Evolutionary conservation across 139 green algal genomes (phyloP).

Genomic region (Chlorella sp.): DNA sequence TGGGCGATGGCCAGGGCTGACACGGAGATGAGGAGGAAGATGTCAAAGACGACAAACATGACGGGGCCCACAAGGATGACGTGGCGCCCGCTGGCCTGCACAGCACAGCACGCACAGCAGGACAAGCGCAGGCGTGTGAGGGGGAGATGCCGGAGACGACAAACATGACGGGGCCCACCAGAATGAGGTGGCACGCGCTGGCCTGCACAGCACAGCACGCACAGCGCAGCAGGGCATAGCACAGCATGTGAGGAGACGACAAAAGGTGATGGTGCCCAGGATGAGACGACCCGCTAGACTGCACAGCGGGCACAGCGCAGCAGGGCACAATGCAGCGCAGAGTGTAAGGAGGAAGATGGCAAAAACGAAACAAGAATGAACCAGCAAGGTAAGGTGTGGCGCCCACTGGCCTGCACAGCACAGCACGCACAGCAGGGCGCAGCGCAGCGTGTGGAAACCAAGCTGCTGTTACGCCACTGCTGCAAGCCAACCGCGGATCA

Average conservation of each 20-base stretch:
- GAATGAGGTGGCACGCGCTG: no score
- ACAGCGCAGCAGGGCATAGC: not conserved
- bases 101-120: not conserved
- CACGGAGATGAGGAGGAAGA: constrained; percentile 86
- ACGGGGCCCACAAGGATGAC: constrained; percentile 44
- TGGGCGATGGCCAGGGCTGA: constrained; percentile 84
- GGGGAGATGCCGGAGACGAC: not conserved
- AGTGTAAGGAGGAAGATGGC: constrained; percentile 84
- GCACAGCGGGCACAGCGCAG: no score
- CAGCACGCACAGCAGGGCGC: not conserved
- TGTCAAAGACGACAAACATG: constrained; percentile 83
- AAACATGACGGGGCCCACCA: no score
- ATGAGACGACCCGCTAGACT: no score
- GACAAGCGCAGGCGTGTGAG: not conserved
- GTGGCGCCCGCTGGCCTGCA: constrained; percentile 2
- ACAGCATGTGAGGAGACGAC: no score
- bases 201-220: not conserved
- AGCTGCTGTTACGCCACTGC: no score
- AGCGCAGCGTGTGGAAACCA: no score
- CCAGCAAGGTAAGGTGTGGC: constrained; percentile 6
- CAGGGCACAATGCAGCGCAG: no score
- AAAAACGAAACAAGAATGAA: constrained; percentile 76
- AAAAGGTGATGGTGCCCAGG: no score
- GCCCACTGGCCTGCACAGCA: not conserved
- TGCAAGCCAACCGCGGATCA: no score